Evolutionary conservation across 805 yeast genomes (phyloP), one percentile per base, ranked within the genome.

Genomic region (Wickerhamomyces tratensis): DNA sequence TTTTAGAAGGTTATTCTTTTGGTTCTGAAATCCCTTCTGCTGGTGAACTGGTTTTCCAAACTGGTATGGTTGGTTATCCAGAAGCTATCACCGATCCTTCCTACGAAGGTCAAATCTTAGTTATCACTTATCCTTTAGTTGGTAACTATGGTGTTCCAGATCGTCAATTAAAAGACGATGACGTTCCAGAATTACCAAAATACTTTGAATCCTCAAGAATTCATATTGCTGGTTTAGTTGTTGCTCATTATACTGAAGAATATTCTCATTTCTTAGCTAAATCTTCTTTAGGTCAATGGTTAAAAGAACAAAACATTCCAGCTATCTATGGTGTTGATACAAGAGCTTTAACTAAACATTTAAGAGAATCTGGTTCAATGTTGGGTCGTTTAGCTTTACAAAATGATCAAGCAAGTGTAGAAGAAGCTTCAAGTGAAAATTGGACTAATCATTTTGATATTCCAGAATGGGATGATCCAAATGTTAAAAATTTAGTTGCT

Each of bases 121-220:
- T 93, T 49, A 85, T 93, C 65, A 93, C 98, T 42, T 93, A 81
- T 65, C 98, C 98, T 27, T 73, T 93, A 56, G 95, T 93, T 41
- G 98, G 98, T 63, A 93, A 93, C 72, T 93, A 93, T 66, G 98
- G 98, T 79, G 98, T 93, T 43, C 98, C 99, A 48, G 95, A 87
- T 64, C 81, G 91, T 56, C 69, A 77, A 48, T 67, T 74, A 57
- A 72, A 71, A 62, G 95, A 86, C 58, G 95, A 84, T 43, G 68
- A 81, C 49, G 77, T 82, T 42, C 78, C 82, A 39, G 72, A 75
- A 43, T 64, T 93, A 49, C 98, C 98, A 58, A 82, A 82, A 62
- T 86, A 89, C 69, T 93, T 93, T 58, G 99, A 93, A 72, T 86
- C 96, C 48, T 78, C 72, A 65, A 79, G 76, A 56, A 91, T 93